phyloP scores from a whole-genome alignment of 192 early-diverging fungal genomes.

The Neocallimastix lanati region DNA sequence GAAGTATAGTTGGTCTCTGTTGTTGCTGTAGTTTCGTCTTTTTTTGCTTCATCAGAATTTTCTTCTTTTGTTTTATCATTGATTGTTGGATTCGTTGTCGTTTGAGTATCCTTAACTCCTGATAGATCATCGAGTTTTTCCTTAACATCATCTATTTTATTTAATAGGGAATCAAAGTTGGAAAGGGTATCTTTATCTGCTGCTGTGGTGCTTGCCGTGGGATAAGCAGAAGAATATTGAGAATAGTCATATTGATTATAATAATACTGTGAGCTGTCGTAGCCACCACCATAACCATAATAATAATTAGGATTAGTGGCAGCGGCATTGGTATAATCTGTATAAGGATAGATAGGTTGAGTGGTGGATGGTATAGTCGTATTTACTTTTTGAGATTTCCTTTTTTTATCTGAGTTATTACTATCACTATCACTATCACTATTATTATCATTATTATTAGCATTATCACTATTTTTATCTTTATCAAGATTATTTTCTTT shows the following conservation, averaged over 20 bases:
- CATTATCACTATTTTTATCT: background rate
- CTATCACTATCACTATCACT: no score
- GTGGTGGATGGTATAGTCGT: no score
- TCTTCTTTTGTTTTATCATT: background rate
- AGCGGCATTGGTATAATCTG: no score
- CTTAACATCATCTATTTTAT: background rate
- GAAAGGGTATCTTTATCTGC: background rate
- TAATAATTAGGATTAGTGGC: background rate
- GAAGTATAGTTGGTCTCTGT: no score
- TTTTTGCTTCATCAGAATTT: no score
- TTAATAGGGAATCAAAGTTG: background rate
- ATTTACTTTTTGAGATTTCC: no score
- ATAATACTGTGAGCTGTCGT: background rate
- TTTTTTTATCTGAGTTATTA: no score
- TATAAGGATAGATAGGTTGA: background rate
- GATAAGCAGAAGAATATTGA: background rate
- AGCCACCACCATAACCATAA: background rate
- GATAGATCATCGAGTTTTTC: background rate
- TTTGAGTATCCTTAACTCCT: no score
- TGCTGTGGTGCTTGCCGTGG: background rate
- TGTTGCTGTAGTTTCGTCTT: background rate
- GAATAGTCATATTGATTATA: background rate
- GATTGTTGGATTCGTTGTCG: no score
- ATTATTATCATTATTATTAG: background rate
- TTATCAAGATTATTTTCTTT: background rate